These are phyloP conservation scores for Hylodesmum podocarpum DNA, from an alignment of 306 rosid genomes.

Conservation along the genomic window DNA sequence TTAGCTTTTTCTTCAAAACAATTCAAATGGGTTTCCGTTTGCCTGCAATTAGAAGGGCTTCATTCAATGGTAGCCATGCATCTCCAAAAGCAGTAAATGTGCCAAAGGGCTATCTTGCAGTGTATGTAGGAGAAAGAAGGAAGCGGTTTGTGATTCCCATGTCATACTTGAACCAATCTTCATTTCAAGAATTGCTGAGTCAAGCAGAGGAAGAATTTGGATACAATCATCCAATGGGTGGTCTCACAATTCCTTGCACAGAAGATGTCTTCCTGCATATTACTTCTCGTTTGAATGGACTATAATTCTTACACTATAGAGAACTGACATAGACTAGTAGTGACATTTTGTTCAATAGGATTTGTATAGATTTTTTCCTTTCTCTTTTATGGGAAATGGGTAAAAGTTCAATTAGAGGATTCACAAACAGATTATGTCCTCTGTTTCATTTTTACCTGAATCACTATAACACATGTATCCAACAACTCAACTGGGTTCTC, in stretches of 20 bases:
- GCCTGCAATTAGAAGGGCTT: constrained; percentile 13
- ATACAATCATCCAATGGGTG: constrained; percentile 40
- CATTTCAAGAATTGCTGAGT: constrained; percentile 39
- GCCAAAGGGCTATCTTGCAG: constrained; percentile 28
- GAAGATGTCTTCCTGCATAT: constrained; percentile 32
- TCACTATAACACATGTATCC: not conserved
- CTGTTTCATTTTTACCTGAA: not conserved
- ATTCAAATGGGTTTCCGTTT: constrained; percentile 28
- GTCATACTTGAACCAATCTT: constrained; percentile 43
- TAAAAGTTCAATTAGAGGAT: not conserved
- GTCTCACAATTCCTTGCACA: constrained; percentile 45
- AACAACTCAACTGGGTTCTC: not conserved
- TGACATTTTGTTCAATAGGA: constrained; percentile 5
- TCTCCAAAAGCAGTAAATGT: constrained; percentile 5
- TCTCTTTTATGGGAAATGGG: not conserved
- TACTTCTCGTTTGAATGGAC: constrained; percentile 28
- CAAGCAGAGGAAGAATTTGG: constrained; percentile 44
- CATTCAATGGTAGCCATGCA: not conserved
- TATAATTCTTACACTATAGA: not conserved
- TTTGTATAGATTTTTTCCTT: not conserved
- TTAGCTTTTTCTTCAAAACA: not conserved
- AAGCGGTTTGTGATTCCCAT: constrained; percentile 34
- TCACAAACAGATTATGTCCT: not conserved
- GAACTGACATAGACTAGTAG: not conserved
- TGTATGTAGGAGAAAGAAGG: constrained; percentile 46